Base-by-base conservation (phyloP, 1,139 yeast genomes). In the Debaryomyces nepalensis region DNA sequence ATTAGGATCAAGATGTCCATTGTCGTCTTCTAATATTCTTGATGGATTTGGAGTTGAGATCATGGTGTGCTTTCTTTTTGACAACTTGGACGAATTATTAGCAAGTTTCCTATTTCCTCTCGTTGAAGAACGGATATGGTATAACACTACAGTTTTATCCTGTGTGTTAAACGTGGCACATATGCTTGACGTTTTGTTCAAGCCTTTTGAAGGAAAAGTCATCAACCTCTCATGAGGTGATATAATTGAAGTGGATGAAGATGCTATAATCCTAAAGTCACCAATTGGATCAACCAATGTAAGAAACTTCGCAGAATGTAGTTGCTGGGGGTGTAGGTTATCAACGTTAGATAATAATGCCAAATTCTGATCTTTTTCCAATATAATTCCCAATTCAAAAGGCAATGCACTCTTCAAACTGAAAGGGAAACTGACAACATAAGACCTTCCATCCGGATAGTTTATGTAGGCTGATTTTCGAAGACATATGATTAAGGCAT, bases 231-330 rank as follows among this genome's bases (percentile, higher is more conserved):
- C 95, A 33, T 70, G 66, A 1, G 77, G 64, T 0, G 84, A 73
- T 9, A 88, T 77, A 1, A 83, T 79, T 0, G 89, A 77, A 0
- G 87, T 82, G 0, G 93, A 81, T 0, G 90, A 82, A 0, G 93
- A 80, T 0, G 82, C 78, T 3, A 87, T 78, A 4, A 79, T 66
- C 2, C 91, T 84, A 39, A 84, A 68, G 16, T 87, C 91, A 3
- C 79, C 79, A 37, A 84, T 66, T 1, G 95, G 91, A 52, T 85
- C 91, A 0, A 79, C 74, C 49, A 87, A 62, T 0, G 89, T 76
- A 46, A 85, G 66, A 51, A 87, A 81, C 39, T 75, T 72, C 3
- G 81, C 67, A 52, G 61, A 46, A 37, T 53, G 58, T 36, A 55
- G 49, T 39, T 54, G 66, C 26, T 54, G 69, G 14, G 59, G 58